Evolutionary conservation across 140 eudicot species (phyloP).

Genomic region (Bidens hawaiensis): DNA sequence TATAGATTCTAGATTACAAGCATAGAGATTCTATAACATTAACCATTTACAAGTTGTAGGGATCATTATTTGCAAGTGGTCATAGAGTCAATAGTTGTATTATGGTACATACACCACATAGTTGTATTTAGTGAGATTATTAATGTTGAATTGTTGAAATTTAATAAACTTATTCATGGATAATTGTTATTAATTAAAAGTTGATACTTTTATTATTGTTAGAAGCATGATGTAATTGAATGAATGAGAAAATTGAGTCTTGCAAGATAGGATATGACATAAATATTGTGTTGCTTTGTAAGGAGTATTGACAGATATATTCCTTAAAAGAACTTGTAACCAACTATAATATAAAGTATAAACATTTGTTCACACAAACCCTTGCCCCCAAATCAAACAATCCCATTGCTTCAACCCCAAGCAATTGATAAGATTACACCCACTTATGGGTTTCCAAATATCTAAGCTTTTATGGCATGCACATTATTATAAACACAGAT

Average conservation of each 20-base stretch:
- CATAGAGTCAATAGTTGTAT: slow-evolving; percentile 14
- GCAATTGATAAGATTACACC: background rate
- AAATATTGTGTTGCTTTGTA: slow-evolving; percentile 17
- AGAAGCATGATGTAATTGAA: slow-evolving; percentile 22
- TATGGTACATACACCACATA: slow-evolving; percentile 14
- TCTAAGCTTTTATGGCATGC: background rate
- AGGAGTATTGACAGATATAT: slow-evolving; percentile 10
- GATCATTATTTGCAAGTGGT: slow-evolving; percentile 24
- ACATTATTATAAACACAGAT: background rate
- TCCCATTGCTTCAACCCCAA: slow-evolving; percentile 6
- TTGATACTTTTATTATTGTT: slow-evolving; percentile 5
- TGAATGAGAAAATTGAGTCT: slow-evolving; percentile 2
- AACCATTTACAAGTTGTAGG: slow-evolving; percentile 22
- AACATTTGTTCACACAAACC: too few species aligned
- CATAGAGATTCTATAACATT: slow-evolving; percentile 25
- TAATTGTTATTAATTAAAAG: background rate
- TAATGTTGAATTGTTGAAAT: slow-evolving; percentile 24
- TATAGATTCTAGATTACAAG: slow-evolving; percentile 20
- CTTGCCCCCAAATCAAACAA: too few species aligned
- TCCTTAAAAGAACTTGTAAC: slow-evolving; percentile 7
- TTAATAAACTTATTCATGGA: slow-evolving; percentile 9
- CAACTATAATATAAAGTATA: too few species aligned
- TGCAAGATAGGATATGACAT: slow-evolving; percentile 16
- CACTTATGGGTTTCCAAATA: background rate
- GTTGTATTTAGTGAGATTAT: slow-evolving; percentile 4